Percentiles rank a stretch among this genome's conserved stretches.
Conservation (phyloP, 495 filamentous ascomycete genomes). For the Penicillium pancosmium region DNA sequence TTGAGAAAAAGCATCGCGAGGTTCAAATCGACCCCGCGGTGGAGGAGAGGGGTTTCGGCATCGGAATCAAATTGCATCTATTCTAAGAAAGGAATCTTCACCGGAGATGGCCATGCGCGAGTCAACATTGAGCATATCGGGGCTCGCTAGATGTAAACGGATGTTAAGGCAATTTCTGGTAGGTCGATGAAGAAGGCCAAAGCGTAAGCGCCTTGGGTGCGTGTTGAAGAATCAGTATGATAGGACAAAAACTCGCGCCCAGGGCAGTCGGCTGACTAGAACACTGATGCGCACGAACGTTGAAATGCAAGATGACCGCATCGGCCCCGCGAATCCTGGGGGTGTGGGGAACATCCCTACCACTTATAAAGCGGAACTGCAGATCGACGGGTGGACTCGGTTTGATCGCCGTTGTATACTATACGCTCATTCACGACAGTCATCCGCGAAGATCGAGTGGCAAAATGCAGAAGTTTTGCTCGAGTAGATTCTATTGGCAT, state of each 20-base stretch:
- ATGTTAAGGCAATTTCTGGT: background rate
- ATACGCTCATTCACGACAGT: background rate
- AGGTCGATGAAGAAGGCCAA: background rate
- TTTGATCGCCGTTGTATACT: background rate
- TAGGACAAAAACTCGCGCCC: background rate
- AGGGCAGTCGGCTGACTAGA: constrained; percentile 7
- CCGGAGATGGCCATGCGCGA: background rate
- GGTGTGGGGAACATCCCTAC: constrained; percentile 7
- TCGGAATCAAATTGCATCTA: background rate
- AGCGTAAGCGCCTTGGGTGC: background rate
- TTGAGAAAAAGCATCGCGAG: background rate
- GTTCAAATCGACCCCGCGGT: background rate
- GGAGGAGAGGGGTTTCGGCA: constrained; percentile 4
- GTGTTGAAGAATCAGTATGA: background rate
- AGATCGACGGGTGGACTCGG: constrained; percentile 3
- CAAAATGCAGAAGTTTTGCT: background rate
- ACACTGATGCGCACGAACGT: background rate
- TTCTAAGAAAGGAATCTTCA: constrained; percentile 4
- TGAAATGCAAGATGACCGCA: constrained; percentile 14
- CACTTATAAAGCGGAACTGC: constrained; percentile 2
- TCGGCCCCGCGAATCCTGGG: constrained; percentile 4
- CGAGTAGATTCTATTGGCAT: background rate
- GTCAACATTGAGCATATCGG: background rate
- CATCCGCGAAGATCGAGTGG: background rate
- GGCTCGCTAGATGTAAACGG: background rate